Evolutionary conservation across 2,329 filamentous ascomycete species (phyloP), one percentile per base, ranked within the genome.

Genomic region (Penicillium sp.): DNA sequence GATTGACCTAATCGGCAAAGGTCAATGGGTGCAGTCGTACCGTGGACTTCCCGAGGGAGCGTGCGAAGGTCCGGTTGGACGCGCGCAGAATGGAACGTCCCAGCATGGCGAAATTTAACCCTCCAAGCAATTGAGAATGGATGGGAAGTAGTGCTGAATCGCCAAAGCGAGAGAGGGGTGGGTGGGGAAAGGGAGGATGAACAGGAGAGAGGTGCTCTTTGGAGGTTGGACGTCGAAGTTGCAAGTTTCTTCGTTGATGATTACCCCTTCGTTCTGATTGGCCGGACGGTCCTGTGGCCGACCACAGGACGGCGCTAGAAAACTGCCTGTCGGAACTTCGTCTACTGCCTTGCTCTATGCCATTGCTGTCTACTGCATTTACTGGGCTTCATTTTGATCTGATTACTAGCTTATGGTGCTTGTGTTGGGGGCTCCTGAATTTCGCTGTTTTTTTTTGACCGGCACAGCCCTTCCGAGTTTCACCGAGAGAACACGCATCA

Each of bases 61-160:
- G 83, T 72, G 88, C 85, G 78, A 87, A 83, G 82, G 87, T 89
- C 83, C 92, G 84, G 74, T 88, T 84, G 86, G 92, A 92, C 86
- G 89, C 85, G 77, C 91, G 91, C 84, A 95, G 81, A 81, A 86
- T 86, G 80, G 92, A 91, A 85, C 92, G 90, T 82, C 91, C 89
- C 85, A 97, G 87, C 93, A 97, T 97, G 83, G 67, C 63, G 56
- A 68, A 71, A 65, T 66, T 58, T 63, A 66, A 70, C 70, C 73
- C 71, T 73, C 71, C 71, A 65, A 69, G 66, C 64, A 59, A 69
- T 60, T 60, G 52, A 58, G 57, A 56, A 60, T 60, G 54, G 58
- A 59, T 63, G 59, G 61, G 63, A 63, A 64, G 43, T 29, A 54
- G 66, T 64, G 62, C 61, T 65, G 68, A 63, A 56, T 55, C 60